Conservation (phyloP, 495 filamentous ascomycete genomes). For the Penicillium longicatenatum region DNA sequence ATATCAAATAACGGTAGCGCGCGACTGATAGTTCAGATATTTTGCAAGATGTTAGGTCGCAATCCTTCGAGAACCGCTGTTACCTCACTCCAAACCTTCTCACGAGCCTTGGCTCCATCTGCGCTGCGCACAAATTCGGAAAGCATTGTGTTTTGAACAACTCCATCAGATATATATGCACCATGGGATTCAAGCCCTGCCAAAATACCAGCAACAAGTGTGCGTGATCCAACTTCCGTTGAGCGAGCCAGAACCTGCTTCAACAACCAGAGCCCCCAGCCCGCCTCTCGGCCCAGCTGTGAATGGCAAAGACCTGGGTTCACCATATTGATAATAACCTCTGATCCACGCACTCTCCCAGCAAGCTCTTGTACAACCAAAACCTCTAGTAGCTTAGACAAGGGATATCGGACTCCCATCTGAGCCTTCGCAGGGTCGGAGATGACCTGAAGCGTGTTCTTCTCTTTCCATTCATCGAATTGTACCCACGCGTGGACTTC, state of each 20-base stretch:
- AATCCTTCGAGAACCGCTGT: constrained; percentile 49
- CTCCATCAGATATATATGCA: constrained; percentile 43
- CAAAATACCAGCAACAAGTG: constrained; percentile 39
- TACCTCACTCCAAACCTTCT: constrained; percentile 57
- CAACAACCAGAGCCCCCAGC: constrained; percentile 15
- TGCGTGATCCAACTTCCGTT: constrained; percentile 51
- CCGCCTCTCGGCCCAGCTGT: constrained; percentile 37
- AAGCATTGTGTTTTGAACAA: constrained; percentile 23
- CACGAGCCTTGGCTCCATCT: constrained; percentile 44
- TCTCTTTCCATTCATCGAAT: constrained; percentile 33
- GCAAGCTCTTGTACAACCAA: constrained; percentile 51
- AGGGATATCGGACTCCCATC: constrained; percentile 42
- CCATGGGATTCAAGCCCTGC: constrained; percentile 49
- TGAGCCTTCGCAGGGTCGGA: constrained; percentile 31
- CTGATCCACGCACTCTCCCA: constrained; percentile 22
- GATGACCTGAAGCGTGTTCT: constrained; percentile 34
- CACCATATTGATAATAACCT: constrained; percentile 54
- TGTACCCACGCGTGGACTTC: constrained; percentile 40
- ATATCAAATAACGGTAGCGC: not conserved
- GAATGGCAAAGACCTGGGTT: constrained; percentile 57
- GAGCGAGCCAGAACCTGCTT: constrained; percentile 38
- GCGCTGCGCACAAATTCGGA: constrained; percentile 41
- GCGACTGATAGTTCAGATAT: not conserved
- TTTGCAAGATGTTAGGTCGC: constrained; percentile 37
- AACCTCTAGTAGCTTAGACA: constrained; percentile 56